Evolutionary conservation across 345 rosid genomes (phyloP).

Genomic region (Erucastrum elatum): DNA sequence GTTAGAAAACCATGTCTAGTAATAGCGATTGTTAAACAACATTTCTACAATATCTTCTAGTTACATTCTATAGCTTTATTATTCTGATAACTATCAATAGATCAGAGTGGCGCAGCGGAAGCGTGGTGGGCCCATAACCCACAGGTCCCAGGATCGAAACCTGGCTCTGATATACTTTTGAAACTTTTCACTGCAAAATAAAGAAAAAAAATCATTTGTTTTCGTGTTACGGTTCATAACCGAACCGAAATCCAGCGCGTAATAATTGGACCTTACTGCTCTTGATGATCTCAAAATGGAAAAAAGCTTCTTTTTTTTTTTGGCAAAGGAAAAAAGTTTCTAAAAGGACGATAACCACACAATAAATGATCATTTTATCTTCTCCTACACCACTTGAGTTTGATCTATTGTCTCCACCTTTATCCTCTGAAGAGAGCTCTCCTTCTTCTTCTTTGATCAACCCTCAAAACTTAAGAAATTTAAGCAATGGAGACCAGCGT

Average conservation of each 20-base stretch:
- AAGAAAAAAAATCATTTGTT: too few species aligned
- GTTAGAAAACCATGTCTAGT: neutral
- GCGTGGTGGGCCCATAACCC: slow-evolving; percentile 86
- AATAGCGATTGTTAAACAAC: too few species aligned
- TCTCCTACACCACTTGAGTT: slow-evolving; percentile 26
- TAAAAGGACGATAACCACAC: slow-evolving; percentile 37
- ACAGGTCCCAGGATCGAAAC: slow-evolving; percentile 87
- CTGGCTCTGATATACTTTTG: slow-evolving; percentile 47
- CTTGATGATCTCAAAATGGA: neutral
- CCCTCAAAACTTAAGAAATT: slow-evolving; percentile 1
- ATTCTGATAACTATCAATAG: neutral
- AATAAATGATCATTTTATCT: slow-evolving; percentile 36
- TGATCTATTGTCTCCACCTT: slow-evolving; percentile 11
- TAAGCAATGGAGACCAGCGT: slow-evolving; percentile 66
- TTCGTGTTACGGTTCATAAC: neutral
- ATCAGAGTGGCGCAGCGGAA: slow-evolving; percentile 73
- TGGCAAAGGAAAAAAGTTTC: neutral
- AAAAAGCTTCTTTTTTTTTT: neutral
- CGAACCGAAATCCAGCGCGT: neutral
- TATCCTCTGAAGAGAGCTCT: neutral
- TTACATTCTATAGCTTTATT: too few species aligned
- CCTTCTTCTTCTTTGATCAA: slow-evolving; percentile 23
- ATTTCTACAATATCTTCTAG: neutral
- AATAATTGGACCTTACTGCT: neutral
- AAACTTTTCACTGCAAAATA: too few species aligned